A percentile compares a stretch with the other conserved stretches of the same genome.
Conservation (phyloP, 108 stramenopile species). For the Fragilaria radians region DNA sequence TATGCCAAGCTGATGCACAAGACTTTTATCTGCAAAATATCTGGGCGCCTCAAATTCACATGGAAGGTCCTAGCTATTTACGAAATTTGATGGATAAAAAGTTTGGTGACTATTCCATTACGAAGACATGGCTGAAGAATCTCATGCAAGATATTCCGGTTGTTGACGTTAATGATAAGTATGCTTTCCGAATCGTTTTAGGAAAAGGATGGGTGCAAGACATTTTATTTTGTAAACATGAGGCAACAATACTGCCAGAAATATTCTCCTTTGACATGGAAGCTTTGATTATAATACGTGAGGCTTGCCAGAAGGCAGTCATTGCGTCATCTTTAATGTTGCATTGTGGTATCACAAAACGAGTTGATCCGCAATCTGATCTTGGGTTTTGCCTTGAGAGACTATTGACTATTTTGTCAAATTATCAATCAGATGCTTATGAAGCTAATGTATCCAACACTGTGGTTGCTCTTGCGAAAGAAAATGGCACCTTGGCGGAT, state of each 20-base stretch:
- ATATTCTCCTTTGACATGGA: constrained; percentile 35
- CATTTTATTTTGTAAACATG: constrained; percentile 30
- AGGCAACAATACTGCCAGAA: constrained; percentile 34
- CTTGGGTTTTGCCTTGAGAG: not conserved
- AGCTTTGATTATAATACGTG: constrained; percentile 27
- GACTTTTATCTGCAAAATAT: constrained; percentile 32
- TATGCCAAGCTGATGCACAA: constrained; percentile 34
- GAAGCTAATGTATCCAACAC: constrained; percentile 23
- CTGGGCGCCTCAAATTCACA: constrained; percentile 29
- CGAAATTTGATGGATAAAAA: constrained; percentile 21
- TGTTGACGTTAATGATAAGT: not conserved
- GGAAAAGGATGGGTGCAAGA: constrained; percentile 41
- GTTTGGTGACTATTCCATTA: not conserved
- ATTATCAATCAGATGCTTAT: constrained; percentile 7
- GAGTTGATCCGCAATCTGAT: not conserved
- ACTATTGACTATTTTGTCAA: not conserved
- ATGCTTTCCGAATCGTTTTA: constrained; percentile 4
- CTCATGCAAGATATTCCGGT: not conserved
- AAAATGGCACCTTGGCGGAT: constrained; percentile 4
- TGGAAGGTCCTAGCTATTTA: constrained; percentile 32
- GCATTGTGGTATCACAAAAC: constrained; percentile 30
- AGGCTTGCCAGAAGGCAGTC: constrained; percentile 37
- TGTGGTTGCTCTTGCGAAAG: constrained; percentile 29
- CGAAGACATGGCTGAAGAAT: not conserved
- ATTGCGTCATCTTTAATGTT: constrained; percentile 53